Conservation (phyloP, 305 asterid genomes). For the Fraxinus ornus region DNA sequence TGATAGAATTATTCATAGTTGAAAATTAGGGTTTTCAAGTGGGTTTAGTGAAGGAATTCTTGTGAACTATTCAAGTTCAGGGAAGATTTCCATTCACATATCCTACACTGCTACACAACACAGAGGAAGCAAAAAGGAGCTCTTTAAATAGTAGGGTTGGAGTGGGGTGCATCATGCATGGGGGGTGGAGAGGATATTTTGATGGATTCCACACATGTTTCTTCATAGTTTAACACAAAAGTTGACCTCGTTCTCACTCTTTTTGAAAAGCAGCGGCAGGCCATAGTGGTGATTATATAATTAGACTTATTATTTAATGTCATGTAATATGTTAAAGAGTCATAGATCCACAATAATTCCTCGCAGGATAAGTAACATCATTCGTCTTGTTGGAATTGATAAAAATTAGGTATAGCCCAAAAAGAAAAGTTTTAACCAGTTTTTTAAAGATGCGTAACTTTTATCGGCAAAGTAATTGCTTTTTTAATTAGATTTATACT, state of each 20-base stretch:
- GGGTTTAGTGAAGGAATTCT: not conserved
- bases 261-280: not conserved
- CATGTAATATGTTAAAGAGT: no score
- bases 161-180: no score
- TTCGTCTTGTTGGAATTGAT: no score
- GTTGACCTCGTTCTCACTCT: not conserved
- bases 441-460: no score
- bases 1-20: not conserved
- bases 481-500: no score
- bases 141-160: not conserved
- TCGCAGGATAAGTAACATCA: no score
- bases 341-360: no score
- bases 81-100: not conserved
- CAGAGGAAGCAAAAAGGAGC: not conserved
- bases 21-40: not conserved
- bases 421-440: no score
- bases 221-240: not conserved
- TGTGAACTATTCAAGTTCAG: not conserved
- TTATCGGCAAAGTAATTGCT: no score
- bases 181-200: not conserved
- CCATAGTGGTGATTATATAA: no score
- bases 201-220: not conserved
- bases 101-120: not conserved
- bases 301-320: no score
- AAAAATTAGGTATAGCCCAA: no score